Evolutionary conservation across 768 basidiomycete species (phyloP), one percentile per base, ranked within the genome.

Genomic region (Cubamyces sp.): DNA sequence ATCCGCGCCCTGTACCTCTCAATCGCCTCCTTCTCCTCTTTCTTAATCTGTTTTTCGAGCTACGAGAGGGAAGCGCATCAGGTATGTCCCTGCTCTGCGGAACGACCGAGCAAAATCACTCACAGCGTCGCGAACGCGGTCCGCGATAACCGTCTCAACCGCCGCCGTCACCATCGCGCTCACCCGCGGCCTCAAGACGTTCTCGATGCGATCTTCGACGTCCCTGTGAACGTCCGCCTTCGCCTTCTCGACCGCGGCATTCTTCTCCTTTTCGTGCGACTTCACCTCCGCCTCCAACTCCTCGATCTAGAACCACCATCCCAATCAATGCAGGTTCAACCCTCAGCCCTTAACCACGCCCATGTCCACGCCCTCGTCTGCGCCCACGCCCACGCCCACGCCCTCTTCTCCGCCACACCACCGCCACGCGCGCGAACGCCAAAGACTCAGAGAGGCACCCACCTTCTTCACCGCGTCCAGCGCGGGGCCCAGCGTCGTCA

Each of bases 391-490:
- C n/a, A n/a, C n/a, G n/a, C n/a, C n/a, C n/a, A n/a, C n/a, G n/a
- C n/a, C n/a, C n/a, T n/a, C n/a, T n/a, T n/a, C n/a, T n/a, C n/a
- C n/a, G n/a, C n/a, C n/a, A n/a, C n/a, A n/a, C n/a, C n/a, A n/a
- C n/a, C n/a, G n/a, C n/a, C n/a, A n/a, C n/a, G n/a, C n/a, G n/a
- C n/a, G n/a, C n/a, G n/a, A n/a, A n/a, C n/a, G n/a, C n/a, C n/a
- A n/a, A n/a, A n/a, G n/a, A n/a, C n/a, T n/a, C n/a, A n/a, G n/a
- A 4, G 16, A 23, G 18, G 7, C 18, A 68, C 76, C 45, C 48
- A 82, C 84, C 72, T 84, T 77, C 41, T 79, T 74, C 5, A 74
- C 65, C 1, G 78, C 75, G 60, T 82, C 80, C 41, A 82, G 74
- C 19, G 81, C 79, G 5, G 80, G 76, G 18, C 78, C 77, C 30